Evolutionary conservation across 2,329 filamentous ascomycete genomes (phyloP).

Genomic region (Penicillium sp.): DNA sequence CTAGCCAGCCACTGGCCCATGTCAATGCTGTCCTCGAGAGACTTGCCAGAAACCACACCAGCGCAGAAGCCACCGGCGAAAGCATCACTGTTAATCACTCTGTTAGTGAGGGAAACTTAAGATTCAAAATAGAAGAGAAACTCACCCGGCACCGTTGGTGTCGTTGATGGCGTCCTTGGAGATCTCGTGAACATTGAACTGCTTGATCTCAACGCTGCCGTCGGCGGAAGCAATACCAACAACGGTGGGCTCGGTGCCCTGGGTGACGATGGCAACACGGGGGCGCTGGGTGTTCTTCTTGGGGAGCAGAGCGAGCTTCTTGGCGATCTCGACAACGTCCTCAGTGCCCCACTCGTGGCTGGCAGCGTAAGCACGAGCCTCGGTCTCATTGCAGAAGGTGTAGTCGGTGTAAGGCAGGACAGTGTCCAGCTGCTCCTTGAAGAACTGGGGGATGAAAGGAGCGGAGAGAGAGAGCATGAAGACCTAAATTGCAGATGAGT

Average conservation of each 20-base stretch:
- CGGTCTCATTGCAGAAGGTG: slow-evolving; percentile 95
- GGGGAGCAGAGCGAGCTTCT: slow-evolving; percentile 81
- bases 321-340: slow-evolving; percentile 82
- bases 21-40: slow-evolving; percentile 77
- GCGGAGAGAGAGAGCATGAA: slow-evolving; percentile 92
- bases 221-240: slow-evolving; percentile 74
- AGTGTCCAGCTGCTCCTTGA: slow-evolving; percentile 91
- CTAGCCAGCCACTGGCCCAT: slow-evolving; percentile 97
- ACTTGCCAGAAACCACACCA: slow-evolving; percentile 82
- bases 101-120: slow-evolving; percentile 15
- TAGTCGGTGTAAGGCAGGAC: slow-evolving; percentile 92
- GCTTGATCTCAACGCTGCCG: slow-evolving; percentile 67
- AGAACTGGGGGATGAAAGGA: slow-evolving; percentile 95
- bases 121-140: slow-evolving; percentile 10
- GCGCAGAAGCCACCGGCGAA: slow-evolving; percentile 95
- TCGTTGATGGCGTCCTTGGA: slow-evolving; percentile 81
- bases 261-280: slow-evolving; percentile 88
- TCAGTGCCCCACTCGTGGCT: slow-evolving; percentile 75
- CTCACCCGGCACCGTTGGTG: slow-evolving; percentile 85
- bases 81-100: slow-evolving; percentile 67
- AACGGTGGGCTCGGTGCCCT: slow-evolving; percentile 89
- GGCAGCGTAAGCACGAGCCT: slow-evolving; percentile 85
- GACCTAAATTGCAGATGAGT: slow-evolving; percentile 42
- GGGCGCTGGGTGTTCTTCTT: slow-evolving; percentile 88
- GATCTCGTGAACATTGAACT: slow-evolving; percentile 82